phyloP scores from a whole-genome alignment of 768 basidiomycete genomes.

The Russula sp. region DNA sequence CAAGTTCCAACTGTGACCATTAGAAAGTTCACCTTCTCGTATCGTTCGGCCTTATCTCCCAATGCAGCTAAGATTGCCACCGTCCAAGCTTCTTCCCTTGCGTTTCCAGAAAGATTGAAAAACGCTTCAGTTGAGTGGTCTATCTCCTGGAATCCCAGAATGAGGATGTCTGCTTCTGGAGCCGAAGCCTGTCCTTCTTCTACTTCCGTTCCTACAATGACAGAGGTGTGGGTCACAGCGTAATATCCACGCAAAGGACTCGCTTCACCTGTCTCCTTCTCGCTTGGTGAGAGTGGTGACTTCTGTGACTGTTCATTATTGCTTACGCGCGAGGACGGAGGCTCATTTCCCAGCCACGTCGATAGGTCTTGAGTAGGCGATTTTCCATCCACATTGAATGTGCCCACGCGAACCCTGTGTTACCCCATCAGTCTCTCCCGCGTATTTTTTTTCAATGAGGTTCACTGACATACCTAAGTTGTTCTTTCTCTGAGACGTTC shows the following conservation, averaged over 20 bases:
- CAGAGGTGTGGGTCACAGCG: neutral
- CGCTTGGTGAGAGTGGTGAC: conserved; percentile 33
- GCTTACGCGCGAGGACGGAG: neutral
- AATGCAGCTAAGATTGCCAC: conserved; percentile 63
- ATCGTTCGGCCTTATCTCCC: conserved; percentile 60
- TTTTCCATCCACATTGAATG: conserved; percentile 84
- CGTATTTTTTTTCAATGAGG: neutral
- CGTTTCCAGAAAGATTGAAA: conserved; percentile 61
- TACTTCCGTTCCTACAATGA: neutral
- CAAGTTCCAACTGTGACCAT: neutral
- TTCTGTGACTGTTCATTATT: conserved; percentile 11
- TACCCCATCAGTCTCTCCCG: neutral
- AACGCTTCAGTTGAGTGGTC: conserved; percentile 77
- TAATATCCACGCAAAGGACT: neutral
- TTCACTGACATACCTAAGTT: conserved; percentile 29
- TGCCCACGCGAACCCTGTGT: conserved; percentile 63
- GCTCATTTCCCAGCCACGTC: conserved; percentile 52
- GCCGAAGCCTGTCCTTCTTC: neutral
- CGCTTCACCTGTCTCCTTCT: conserved; percentile 18
- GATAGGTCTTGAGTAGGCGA: conserved; percentile 69
- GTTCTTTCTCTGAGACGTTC: conserved; percentile 11
- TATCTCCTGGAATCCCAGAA: conserved; percentile 79
- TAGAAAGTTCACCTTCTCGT: conserved; percentile 55
- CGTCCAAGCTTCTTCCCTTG: conserved; percentile 70
- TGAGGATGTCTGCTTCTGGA: conserved; percentile 62